Base-by-base conservation (phyloP, 2,329 filamentous ascomycete genomes). In the Pezicula rhizophila region DNA sequence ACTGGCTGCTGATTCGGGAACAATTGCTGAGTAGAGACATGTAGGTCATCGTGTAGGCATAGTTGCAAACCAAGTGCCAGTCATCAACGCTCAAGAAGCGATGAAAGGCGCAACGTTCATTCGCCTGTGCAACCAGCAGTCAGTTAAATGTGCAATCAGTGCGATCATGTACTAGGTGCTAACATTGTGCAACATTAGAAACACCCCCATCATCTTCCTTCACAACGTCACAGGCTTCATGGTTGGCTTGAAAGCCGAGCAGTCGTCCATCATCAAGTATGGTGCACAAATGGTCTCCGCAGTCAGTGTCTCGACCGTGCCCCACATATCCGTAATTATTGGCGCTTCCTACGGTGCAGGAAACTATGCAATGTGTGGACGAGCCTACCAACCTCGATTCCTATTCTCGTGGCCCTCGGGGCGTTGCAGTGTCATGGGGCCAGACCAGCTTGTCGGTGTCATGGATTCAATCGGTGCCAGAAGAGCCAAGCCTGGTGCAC, bases 171-270 rank as follows among this genome's bases (percentile, higher is more conserved):
- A 35, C 11, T 25, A 31, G 17, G 20, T 7, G 8, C 31, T 20
- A 20, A 15, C 14, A 15, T 31, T 23, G 26, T n/a, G n/a, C n/a
- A 12, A 26, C 14, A 20, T 35, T 45, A 60, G 67, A 48, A 61
- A 62, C 23, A 64, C 55, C 0, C 70, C 71, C 0, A 71, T 73
- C 11, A 58, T 73, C 5, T 74, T 72, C 58, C 56, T 74, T 0
- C 71, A 73, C 56, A 74, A 73, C 39, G 70, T 73, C 0, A 73
- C 71, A 0, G 71, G 71, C 1, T 74, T 74, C 58, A 74, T 74
- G 70, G 70, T 74, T 4, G 71, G 71, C 4, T 54, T 66, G 4
- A 70, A 70, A 49, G 67, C 70, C 4, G 71, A 74, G 45, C 69
- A 68, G 42, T 64, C 65, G 0, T 67, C 63, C 5, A 70, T 73